These are phyloP conservation scores for Paraglomus brasilianum DNA, from an alignment of 192 early-diverging fungal species.

Conservation along the genomic window DNA sequence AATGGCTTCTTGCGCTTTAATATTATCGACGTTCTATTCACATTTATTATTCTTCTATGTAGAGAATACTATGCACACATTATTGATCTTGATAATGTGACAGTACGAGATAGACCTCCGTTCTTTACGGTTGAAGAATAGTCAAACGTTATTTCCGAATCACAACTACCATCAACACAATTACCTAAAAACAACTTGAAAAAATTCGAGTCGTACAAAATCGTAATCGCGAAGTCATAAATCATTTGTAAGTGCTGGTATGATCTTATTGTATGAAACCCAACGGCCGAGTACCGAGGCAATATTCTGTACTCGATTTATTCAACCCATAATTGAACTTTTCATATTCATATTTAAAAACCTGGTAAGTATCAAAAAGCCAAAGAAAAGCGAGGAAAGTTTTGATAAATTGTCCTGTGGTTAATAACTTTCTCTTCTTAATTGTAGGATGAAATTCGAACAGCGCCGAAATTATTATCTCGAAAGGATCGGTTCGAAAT, in stretches of 20 bases:
- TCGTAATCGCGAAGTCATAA: not conserved
- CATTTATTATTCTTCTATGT: constrained; percentile 5
- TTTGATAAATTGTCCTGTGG: not conserved
- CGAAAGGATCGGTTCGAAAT: constrained; percentile 16
- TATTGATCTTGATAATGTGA: not conserved
- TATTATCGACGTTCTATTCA: not conserved
- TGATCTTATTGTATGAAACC: constrained; percentile 3
- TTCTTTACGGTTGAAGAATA: constrained; percentile 11
- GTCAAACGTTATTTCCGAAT: constrained; percentile 10
- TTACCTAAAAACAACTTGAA: constrained; percentile 20
- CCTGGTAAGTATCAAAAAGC: too few species aligned
- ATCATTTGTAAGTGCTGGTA: constrained; percentile 14
- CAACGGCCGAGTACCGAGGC: not conserved
- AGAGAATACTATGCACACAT: constrained; percentile 10
- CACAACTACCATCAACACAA: constrained; percentile 1
- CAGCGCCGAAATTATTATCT: constrained; percentile 1
- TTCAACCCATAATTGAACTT: constrained; percentile 18
- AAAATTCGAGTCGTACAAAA: constrained; percentile 12
- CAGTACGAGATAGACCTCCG: not conserved
- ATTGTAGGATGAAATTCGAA: constrained; percentile 1
- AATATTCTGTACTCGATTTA: constrained; percentile 13
- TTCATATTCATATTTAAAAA: constrained; percentile 8
- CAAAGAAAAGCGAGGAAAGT: not conserved
- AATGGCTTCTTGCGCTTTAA: constrained; percentile 16
- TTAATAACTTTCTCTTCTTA: not conserved